Evolutionary conservation across 768 basidiomycete species (phyloP), one percentile per base, ranked within the genome.

Genomic region (Trametes sanguinea): DNA sequence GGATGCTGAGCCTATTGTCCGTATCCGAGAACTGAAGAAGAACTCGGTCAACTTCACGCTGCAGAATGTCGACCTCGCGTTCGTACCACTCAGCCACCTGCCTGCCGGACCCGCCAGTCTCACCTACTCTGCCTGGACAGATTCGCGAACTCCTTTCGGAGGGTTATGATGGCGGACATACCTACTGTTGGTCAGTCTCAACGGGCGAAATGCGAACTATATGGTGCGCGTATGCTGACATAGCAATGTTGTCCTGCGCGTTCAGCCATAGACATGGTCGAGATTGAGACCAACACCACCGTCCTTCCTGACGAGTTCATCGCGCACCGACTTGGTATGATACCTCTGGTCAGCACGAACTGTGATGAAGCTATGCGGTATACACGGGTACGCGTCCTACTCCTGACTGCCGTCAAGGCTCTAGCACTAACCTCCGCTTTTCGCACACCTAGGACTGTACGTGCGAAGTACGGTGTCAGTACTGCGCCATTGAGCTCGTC

Each of bases 221-320:
- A 29, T n/a, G 1, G 57, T 9, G 40, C 29, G 32, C 33, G 27
- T 39, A 22, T 40, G 50, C 57, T 59, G 32, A 59, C 57, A 16
- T n/a, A 51, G 50, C 57, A 45, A 17, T 29, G 40, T 14, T 29
- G 32, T 9, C 32, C 11, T 33, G 5, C 13, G 8, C 42, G 51
- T 22, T 30, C 69, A 98, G 97, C 95, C 39, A 98, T 99, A 65
- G 97, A 99, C 78, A 89, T 96, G 76, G 96, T 98, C 10, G 91
- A 94, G 75, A 90, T 98, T 65, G 84, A 89, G 61, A 83, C 83
- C 57, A 99, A 99, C 74, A 94, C 94, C 4, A 87, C 92, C 2
- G 95, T 97, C 3, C 77, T 99, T 22, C 93, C 95, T 2, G 97
- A 99, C 76, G 97, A 99, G 77, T 97, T 95, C 77, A 90, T 99